Base-by-base conservation (phyloP, 306 rosid genomes). In the Castanospermum australe region DNA sequence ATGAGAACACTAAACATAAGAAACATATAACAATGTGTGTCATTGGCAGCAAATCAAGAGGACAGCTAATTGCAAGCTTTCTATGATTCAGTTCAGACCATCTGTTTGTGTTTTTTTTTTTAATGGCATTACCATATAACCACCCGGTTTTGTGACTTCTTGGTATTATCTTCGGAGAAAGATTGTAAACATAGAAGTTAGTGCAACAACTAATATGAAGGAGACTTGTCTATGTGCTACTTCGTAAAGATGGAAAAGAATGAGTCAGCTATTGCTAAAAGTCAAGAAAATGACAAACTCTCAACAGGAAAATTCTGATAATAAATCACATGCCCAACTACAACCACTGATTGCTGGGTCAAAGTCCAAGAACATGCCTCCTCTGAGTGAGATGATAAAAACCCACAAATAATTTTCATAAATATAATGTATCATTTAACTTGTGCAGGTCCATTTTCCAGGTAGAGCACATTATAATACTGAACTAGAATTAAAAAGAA, bases 61-160 rank as follows among this genome's bases (percentile, higher is more conserved):
- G 79, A 77, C 83, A 83, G 86, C 80, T 78, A 56, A 78, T 66
- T 65, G 67, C 80, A 72, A 56, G 72, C 76, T 77, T 75, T 71
- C 66, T 24, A 21, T 35, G 25, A 17, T 77, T 60, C 18, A 10
- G 17, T 65, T 81, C 84, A 70, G n/a, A 50, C 51, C 59, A 20
- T 52, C 20, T 52, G 59, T n/a, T n/a, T 71, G 6, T 24, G n/a
- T 36, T 39, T 13, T 0, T 2, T 48, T 4, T 30, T 73, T 32
- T 59, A 45, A 57, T 68, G 51, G 18, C 32, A 38, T n/a, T 15
- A 21, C 39, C 33, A 28, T 55, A 17, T 77, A 54, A 78, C 48
- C 42, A 48, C 41, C 21, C 60, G 47, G 32, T 75, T 13, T 42
- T 78, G 48, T 82, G 83, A 82, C 41, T 80, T 71, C 11, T 75